These are phyloP conservation scores for Globisporangium ultimum DNA, from an alignment of 352 stramenopile genomes.

Conservation along the genomic window DNA sequence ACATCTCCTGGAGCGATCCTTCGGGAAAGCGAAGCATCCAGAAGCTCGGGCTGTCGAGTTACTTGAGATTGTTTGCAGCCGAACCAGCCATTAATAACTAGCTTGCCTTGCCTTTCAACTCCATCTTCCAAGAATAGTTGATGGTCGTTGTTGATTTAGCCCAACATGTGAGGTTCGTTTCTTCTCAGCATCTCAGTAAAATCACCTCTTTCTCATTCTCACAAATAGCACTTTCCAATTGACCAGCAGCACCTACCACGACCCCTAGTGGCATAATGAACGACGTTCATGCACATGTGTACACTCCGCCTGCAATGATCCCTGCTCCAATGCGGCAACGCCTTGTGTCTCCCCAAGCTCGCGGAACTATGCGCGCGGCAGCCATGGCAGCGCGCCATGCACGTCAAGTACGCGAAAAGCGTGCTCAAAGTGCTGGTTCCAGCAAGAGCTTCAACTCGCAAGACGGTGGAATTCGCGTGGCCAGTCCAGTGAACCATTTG, in stretches of 20 bases:
- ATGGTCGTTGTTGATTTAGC: too few relatives aligned
- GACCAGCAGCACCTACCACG: neutral
- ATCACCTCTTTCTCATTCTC: too few relatives aligned
- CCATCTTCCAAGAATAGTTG: constrained; percentile 6
- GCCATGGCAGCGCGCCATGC: constrained; percentile 49
- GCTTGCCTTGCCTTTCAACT: too few relatives aligned
- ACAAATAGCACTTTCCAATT: too few relatives aligned
- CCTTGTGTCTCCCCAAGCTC: constrained; percentile 12
- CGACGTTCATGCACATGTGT: constrained; percentile 4
- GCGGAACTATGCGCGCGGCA: constrained; percentile 37
- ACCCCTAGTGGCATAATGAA: constrained; percentile 1
- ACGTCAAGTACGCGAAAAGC: constrained; percentile 32
- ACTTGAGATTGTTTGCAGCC: constrained; percentile 44
- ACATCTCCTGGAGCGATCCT: constrained; percentile 71
- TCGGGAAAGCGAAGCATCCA: constrained; percentile 62
- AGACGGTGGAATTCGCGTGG: neutral
- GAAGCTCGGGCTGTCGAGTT: constrained; percentile 66
- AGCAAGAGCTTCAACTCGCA: neutral
- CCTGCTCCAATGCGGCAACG: neutral
- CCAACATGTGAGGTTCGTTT: too few relatives aligned
- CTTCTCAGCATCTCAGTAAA: too few relatives aligned
- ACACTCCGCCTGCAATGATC: neutral
- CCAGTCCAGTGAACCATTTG: constrained; percentile 15
- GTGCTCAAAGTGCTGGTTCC: neutral
- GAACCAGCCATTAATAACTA: constrained; percentile 39